These are phyloP conservation scores for Fusarium palustre DNA, from an alignment of 2,329 filamentous ascomycete genomes.

Conservation along the genomic window DNA sequence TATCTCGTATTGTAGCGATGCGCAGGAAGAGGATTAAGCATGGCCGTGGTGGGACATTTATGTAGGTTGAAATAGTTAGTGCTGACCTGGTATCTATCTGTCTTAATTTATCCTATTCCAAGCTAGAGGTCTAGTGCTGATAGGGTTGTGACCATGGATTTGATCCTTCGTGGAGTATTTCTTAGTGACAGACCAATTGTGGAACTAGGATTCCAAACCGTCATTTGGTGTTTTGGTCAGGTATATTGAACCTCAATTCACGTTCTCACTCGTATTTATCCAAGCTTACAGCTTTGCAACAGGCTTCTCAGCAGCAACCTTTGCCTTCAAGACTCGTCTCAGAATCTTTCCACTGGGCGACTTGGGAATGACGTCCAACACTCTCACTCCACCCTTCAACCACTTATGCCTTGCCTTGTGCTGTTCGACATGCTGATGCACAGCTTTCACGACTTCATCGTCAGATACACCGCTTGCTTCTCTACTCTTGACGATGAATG, in stretches of 20 bases:
- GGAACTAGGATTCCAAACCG: background rate
- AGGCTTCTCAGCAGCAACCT: constrained; percentile 51
- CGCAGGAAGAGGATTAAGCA: background rate
- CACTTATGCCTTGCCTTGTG: constrained; percentile 77
- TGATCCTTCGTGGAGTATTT: no score
- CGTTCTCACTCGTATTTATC: background rate
- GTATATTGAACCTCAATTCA: background rate
- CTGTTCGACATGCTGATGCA: constrained; percentile 70
- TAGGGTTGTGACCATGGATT: background rate
- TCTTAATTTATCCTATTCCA: no score
- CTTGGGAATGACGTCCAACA: constrained; percentile 76
- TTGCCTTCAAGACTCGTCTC: constrained; percentile 22
- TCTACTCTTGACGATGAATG: constrained; percentile 67
- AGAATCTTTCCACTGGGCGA: constrained; percentile 78
- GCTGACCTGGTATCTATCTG: background rate
- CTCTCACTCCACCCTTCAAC: constrained; percentile 71
- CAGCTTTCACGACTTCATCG: constrained; percentile 60
- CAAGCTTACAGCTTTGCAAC: constrained; percentile 18
- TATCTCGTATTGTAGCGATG: no score
- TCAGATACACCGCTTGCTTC: constrained; percentile 63
- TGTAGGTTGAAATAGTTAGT: background rate
- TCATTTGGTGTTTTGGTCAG: background rate
- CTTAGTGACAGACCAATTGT: background rate
- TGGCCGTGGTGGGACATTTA: background rate
- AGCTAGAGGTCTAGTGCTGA: constrained; percentile 8